phyloP scores from a whole-genome alignment of 2,329 filamentous ascomycete species.

The Pleomassaria siparia region DNA sequence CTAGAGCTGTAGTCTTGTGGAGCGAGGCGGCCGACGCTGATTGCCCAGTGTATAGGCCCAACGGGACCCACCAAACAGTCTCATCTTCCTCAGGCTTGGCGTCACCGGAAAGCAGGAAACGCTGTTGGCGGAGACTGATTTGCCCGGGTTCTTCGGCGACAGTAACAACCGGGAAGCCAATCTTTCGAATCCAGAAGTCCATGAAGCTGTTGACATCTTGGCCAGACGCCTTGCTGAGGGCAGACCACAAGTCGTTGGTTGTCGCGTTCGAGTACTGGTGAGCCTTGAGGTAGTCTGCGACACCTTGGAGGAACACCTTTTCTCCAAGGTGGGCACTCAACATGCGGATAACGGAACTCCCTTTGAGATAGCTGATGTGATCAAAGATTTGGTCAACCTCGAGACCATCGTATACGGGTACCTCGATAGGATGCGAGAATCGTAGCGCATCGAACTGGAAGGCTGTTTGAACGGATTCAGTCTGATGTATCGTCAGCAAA shows the following conservation, averaged over 20 bases:
- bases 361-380: conserved; percentile 93
- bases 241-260: conserved; percentile 87
- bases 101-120: conserved; percentile 90
- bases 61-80: conserved; percentile 93
- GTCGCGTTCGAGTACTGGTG: conserved; percentile 89
- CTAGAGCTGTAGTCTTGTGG: conserved; percentile 68
- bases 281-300: conserved; percentile 83
- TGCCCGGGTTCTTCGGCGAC: conserved; percentile 81
- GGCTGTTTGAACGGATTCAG: conserved; percentile 89
- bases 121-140: conserved; percentile 79
- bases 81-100: conserved; percentile 87
- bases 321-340: conserved; percentile 85
- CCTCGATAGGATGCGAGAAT: conserved; percentile 93
- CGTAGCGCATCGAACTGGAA: conserved; percentile 88
- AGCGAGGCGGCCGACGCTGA: conserved; percentile 58
- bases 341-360: conserved; percentile 96
- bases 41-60: conserved; percentile 75
- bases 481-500: conserved; percentile 53
- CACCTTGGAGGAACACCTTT: conserved; percentile 85
- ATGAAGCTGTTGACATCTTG: conserved; percentile 86
- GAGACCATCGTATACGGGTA: conserved; percentile 87
- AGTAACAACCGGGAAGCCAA: conserved; percentile 89
- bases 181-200: conserved; percentile 92
- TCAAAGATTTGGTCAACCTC: conserved; percentile 99
- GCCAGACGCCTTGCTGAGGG: conserved; percentile 82